Base-by-base conservation (phyloP, 1,139 yeast species). In the Pichia sp. region DNA sequence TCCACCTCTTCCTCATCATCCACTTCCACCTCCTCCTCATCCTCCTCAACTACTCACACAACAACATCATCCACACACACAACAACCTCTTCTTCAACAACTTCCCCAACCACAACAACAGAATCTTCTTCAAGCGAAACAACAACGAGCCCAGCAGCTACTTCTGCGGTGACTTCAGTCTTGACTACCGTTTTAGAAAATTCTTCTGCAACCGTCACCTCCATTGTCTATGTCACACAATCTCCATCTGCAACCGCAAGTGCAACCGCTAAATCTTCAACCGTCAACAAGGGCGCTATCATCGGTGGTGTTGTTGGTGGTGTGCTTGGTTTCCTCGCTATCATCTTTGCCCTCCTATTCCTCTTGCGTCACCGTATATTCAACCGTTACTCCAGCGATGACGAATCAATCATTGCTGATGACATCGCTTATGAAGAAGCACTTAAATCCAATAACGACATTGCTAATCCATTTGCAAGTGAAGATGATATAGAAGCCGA, bases 221-320 rank as follows among this genome's bases (percentile, higher is more conserved):
- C 67, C 1, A 61, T 60, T 27, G 57, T 55, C 10, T 57, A 55
- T 39, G 53, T 60, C 15, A 60, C 63, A 11, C 52, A 55, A 34
- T 32, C 60, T 4, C 32, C 61, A 6, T 15, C 56, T 9, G 17
- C 55, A 1, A 18, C 58, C 6, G 24, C 60, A 3, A 37, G 60
- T 2, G 15, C 58, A 3, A 34, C 57, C 8, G 34, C 62, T 3
- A 28, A 55, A 11, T 32, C 55, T 12, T 38, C 43, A 4, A 48
- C 57, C 6, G 41, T 53, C 20, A 62, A 56, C 40, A 66, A 67
- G 47, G 87, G 82, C 5, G 79, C 87, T 32, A 79, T 83, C 38
- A 84, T 77, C 15, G 89, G 89, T 15, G 86, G 86, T 22, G 87
- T 77, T 1, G 83, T 81, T 14, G 89, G 88, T 24, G 85, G 88